These are phyloP conservation scores for Byssothecium circinans DNA, from an alignment of 2,329 filamentous ascomycete species.

Conservation along the genomic window DNA sequence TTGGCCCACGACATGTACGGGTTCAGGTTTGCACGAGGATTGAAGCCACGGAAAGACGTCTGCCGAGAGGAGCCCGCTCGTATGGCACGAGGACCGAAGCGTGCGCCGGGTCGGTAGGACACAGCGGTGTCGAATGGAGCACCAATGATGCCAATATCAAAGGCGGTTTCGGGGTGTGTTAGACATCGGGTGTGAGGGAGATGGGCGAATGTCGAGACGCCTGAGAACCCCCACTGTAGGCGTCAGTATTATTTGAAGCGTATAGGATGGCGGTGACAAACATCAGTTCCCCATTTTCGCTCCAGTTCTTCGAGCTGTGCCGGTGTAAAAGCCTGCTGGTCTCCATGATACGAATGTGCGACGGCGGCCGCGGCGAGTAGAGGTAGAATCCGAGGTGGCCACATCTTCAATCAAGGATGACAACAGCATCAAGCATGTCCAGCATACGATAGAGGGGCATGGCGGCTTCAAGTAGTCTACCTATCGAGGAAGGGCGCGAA, in stretches of 20 bases:
- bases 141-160: slow-evolving; percentile 54
- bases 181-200: slow-evolving; percentile 52
- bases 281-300: slow-evolving; percentile 47
- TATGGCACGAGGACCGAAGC: slow-evolving; percentile 87
- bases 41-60: slow-evolving; percentile 78
- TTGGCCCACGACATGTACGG: slow-evolving; percentile 78
- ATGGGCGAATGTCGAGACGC: slow-evolving; percentile 63
- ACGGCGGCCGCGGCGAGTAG: slow-evolving; percentile 21
- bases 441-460: background rate
- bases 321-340: slow-evolving; percentile 34
- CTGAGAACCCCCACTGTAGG: slow-evolving; percentile 66
- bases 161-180: slow-evolving; percentile 47
- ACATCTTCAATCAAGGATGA: slow-evolving; percentile 19
- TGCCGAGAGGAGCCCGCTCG: slow-evolving; percentile 81
- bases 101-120: slow-evolving; percentile 50
- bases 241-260: slow-evolving; percentile 6
- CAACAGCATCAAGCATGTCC: background rate
- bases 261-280: slow-evolving; percentile 14
- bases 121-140: slow-evolving; percentile 55
- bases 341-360: slow-evolving; percentile 32
- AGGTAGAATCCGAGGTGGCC: slow-evolving; percentile 10
- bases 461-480: too few relatives aligned
- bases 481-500: slow-evolving; percentile 22
- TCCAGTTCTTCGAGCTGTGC: slow-evolving; percentile 37
- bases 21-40: slow-evolving; percentile 79